Evolutionary conservation across 306 rosid genomes (phyloP).

Genomic region (Alnus rubra): DNA sequence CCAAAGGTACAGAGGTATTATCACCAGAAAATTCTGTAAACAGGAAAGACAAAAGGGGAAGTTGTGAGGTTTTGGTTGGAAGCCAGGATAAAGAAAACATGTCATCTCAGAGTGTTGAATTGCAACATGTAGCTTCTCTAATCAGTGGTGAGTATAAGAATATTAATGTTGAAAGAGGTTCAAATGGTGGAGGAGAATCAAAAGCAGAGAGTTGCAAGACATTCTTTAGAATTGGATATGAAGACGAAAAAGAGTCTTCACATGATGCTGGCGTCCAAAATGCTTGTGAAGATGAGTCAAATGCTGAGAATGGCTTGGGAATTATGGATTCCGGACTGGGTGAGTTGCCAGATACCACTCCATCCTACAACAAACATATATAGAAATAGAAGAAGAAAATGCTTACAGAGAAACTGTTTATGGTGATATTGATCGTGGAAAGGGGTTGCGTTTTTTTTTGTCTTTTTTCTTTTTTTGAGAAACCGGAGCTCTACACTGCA

Average conservation of each 20-base stretch:
- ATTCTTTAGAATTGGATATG: constrained; percentile 19
- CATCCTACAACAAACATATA: neutral
- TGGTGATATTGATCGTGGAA: neutral
- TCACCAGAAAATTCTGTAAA: constrained; percentile 25
- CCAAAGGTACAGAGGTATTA: constrained; percentile 22
- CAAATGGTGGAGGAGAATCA: constrained; percentile 10
- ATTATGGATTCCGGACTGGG: neutral
- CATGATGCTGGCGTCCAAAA: constrained; percentile 19
- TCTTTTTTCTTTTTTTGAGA: too few species aligned
- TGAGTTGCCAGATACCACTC: neutral
- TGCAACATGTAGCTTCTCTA: neutral
- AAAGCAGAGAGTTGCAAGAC: constrained; percentile 3
- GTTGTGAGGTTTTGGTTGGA: constrained; percentile 29
- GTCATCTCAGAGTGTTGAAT: constrained; percentile 17
- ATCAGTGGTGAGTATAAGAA: constrained; percentile 20
- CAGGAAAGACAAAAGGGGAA: constrained; percentile 24
- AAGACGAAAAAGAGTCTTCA: constrained; percentile 25
- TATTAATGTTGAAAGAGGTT: constrained; percentile 23
- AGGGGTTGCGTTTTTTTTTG: too few species aligned
- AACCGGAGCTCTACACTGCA: too few species aligned
- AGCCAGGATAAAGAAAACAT: constrained; percentile 21
- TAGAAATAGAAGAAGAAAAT: neutral
- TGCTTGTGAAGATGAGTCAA: constrained; percentile 23
- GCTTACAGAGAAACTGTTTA: neutral
- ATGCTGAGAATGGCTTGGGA: constrained; percentile 16